phyloP scores from a whole-genome alignment of 1,284 basidiomycete genomes.

The Ustilago lituana region DNA sequence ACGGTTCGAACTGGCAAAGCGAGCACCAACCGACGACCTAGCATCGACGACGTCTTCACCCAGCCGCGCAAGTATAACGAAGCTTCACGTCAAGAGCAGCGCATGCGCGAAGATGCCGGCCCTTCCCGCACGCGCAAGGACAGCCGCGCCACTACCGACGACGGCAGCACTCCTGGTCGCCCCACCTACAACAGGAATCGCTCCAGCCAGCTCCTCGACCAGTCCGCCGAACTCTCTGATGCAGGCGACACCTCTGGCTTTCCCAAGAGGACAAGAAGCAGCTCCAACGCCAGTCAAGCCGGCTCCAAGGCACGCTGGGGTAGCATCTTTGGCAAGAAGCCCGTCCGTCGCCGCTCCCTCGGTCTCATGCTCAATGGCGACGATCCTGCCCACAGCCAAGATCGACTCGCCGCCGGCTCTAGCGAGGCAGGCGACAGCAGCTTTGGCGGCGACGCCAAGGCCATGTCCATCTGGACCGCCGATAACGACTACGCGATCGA shows the following conservation, averaged over 20 bases:
- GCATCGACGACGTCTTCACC: slow-evolving; percentile 58
- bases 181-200: slow-evolving; percentile 30
- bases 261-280: slow-evolving; percentile 24
- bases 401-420: slow-evolving; percentile 19
- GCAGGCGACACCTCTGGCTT: slow-evolving; percentile 27
- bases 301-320: slow-evolving; percentile 36
- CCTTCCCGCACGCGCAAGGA: slow-evolving; percentile 40
- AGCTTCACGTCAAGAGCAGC: slow-evolving; percentile 45
- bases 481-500: slow-evolving; percentile 87
- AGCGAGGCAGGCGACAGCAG: slow-evolving; percentile 46
- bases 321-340: slow-evolving; percentile 49
- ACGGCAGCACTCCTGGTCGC: slow-evolving; percentile 10
- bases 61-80: slow-evolving; percentile 52
- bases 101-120: slow-evolving; percentile 37
- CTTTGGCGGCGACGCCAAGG: slow-evolving; percentile 40
- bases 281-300: slow-evolving; percentile 43
- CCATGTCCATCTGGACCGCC: slow-evolving; percentile 77
- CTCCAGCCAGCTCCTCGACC: slow-evolving; percentile 42
- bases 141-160: slow-evolving; percentile 32
- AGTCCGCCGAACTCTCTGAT: slow-evolving; percentile 23
- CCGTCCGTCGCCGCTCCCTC: slow-evolving; percentile 41
- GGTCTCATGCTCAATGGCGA: slow-evolving; percentile 39
- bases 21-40: slow-evolving; percentile 41
- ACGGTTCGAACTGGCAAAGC: slow-evolving; percentile 45
- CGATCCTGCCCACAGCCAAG: slow-evolving; percentile 34